Conservation (phyloP, 1,284 basidiomycete genomes). For the Xanthoconium separans region DNA sequence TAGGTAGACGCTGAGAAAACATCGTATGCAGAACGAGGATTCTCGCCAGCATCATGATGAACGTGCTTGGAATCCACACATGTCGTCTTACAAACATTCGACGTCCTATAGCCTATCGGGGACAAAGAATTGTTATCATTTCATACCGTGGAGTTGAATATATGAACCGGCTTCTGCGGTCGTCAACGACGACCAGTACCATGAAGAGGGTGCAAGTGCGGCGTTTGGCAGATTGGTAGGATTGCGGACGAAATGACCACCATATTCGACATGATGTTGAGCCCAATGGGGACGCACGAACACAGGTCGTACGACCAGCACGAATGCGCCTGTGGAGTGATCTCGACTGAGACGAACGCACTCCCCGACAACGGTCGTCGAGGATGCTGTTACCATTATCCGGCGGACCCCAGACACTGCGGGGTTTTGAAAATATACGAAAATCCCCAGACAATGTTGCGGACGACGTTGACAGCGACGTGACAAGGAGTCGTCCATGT, state of each 20-base stretch:
- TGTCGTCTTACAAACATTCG: background rate
- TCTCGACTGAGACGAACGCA: constrained; percentile 2
- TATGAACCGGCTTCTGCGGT: constrained; percentile 5
- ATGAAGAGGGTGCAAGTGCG: constrained; percentile 1
- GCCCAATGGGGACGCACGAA: background rate
- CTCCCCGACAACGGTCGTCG: background rate
- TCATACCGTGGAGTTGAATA: background rate
- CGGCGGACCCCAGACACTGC: constrained; percentile 9
- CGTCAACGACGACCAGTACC: background rate
- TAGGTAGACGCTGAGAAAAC: constrained; percentile 2
- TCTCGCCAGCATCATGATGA: background rate
- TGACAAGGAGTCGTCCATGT: background rate
- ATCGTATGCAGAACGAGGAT: background rate
- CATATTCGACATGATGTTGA: background rate
- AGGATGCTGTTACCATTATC: no score
- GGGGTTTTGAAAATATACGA: background rate
- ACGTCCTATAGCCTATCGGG: constrained; percentile 2
- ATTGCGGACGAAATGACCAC: background rate
- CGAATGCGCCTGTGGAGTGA: background rate
- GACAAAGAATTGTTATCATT: background rate
- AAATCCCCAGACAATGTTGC: background rate
- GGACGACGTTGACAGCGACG: constrained; percentile 1
- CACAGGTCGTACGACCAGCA: background rate
- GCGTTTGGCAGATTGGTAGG: background rate
- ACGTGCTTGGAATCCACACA: background rate